These are phyloP conservation scores for Simmondsia chinensis DNA, from an alignment of 148 eudicot species.

Conservation along the genomic window DNA sequence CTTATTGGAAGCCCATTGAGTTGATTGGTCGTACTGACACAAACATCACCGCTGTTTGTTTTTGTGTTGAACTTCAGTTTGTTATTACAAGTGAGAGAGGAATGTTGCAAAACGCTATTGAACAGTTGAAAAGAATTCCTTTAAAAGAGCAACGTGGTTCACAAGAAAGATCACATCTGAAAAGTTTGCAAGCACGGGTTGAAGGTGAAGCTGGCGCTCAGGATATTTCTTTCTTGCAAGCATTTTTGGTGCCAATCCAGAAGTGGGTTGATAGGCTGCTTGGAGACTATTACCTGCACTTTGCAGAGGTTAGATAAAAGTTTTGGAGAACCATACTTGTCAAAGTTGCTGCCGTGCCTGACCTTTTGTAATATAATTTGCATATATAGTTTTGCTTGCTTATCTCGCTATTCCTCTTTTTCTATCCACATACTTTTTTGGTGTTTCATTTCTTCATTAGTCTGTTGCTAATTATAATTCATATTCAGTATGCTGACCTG, in stretches of 20 bases:
- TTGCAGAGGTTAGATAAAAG: constrained; percentile 56
- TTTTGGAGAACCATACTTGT: constrained; percentile 6
- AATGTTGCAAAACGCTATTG: constrained; percentile 73
- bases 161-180: constrained; percentile 84
- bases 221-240: constrained; percentile 68
- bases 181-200: constrained; percentile 67
- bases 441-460: too few species aligned
- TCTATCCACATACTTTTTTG: too few species aligned
- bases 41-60: neutral
- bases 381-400: too few species aligned
- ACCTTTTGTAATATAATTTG: too few species aligned
- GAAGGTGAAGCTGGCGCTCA: constrained; percentile 55
- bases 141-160: constrained; percentile 92
- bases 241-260: constrained; percentile 73
- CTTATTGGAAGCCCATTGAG: too few species aligned
- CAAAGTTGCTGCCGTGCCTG: too few species aligned
- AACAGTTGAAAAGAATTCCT: constrained; percentile 77
- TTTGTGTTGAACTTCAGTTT: constrained; percentile 41
- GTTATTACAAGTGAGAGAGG: constrained; percentile 81
- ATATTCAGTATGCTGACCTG: too few species aligned
- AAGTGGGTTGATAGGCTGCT: constrained; percentile 91
- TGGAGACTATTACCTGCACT: constrained; percentile 79
- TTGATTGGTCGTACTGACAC: neutral
- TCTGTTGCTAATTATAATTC: too few species aligned
- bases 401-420: too few species aligned